These are phyloP conservation scores for Achlya hypogyna DNA, from an alignment of 352 stramenopile genomes.

Conservation along the genomic window DNA sequence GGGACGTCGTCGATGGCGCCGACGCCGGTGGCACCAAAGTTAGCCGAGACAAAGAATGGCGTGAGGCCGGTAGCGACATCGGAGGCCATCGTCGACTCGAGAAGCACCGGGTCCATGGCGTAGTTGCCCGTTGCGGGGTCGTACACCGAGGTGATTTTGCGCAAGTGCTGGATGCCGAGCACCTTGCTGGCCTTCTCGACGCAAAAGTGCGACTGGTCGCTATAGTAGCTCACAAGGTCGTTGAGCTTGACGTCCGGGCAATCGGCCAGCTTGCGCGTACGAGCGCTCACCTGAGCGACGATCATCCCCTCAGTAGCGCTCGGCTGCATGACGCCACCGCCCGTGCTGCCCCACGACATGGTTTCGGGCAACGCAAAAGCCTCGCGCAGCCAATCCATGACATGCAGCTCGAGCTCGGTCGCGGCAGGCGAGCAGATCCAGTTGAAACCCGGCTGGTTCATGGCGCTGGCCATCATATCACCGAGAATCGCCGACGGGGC, in stretches of 20 bases:
- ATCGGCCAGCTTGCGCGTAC: constrained; percentile 3
- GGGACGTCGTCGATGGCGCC: constrained; percentile 45
- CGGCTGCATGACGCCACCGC: constrained; percentile 58
- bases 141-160: constrained; percentile 38
- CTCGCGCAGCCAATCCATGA: constrained; percentile 61
- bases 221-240: constrained; percentile 52
- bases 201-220: constrained; percentile 61
- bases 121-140: constrained; percentile 49
- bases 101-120: constrained; percentile 32
- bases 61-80: constrained; percentile 40
- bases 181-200: constrained; percentile 61
- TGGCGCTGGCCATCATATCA: constrained; percentile 31
- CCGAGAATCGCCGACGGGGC: constrained; percentile 44
- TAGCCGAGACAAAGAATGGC: constrained; percentile 54
- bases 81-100: not conserved
- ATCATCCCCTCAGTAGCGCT: constrained; percentile 41
- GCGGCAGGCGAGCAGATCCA: constrained; percentile 49
- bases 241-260: constrained; percentile 3
- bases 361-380: constrained; percentile 42
- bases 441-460: constrained; percentile 20
- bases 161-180: constrained; percentile 46
- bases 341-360: constrained; percentile 40
- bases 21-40: constrained; percentile 52
- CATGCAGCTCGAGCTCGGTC: constrained; percentile 58
- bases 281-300: constrained; percentile 24